These are phyloP conservation scores for Abrus pulchellus DNA, from an alignment of 306 rosid genomes.

Conservation along the genomic window DNA sequence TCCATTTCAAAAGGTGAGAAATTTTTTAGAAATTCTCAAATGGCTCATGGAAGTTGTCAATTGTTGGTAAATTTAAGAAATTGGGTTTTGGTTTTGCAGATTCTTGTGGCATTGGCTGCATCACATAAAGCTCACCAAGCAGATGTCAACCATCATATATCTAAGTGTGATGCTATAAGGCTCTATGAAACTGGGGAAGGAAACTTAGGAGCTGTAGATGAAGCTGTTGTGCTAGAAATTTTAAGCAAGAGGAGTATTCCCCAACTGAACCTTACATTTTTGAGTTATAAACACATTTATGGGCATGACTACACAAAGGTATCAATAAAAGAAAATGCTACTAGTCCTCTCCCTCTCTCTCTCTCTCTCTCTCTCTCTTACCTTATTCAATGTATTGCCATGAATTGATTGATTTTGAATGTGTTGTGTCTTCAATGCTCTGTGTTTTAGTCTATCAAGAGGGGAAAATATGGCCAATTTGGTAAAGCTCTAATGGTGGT, in stretches of 20 bases:
- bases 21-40: neutral
- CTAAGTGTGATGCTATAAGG: constrained; percentile 80
- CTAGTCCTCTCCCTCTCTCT: neutral
- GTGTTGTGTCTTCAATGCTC: neutral
- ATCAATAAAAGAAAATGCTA: neutral
- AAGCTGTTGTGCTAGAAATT: constrained; percentile 72
- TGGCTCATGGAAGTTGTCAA: neutral
- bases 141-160: constrained; percentile 71
- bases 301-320: constrained; percentile 81
- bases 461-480: constrained; percentile 59
- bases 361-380: neutral
- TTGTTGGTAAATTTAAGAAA: constrained; percentile 15
- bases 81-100: constrained; percentile 51
- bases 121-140: constrained; percentile 80
- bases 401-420: constrained; percentile 15
- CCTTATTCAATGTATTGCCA: neutral
- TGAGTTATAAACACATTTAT: constrained; percentile 75
- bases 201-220: constrained; percentile 58
- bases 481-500: constrained; percentile 57
- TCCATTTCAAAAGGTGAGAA: constrained; percentile 71
- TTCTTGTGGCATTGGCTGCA: constrained; percentile 75
- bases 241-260: constrained; percentile 80
- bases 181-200: constrained; percentile 75
- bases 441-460: constrained; percentile 60
- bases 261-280: constrained; percentile 72